These are phyloP conservation scores for Climacium dendroides DNA, from an alignment of 225 moss, liverwort and hornwort species.

Conservation along the genomic window DNA sequence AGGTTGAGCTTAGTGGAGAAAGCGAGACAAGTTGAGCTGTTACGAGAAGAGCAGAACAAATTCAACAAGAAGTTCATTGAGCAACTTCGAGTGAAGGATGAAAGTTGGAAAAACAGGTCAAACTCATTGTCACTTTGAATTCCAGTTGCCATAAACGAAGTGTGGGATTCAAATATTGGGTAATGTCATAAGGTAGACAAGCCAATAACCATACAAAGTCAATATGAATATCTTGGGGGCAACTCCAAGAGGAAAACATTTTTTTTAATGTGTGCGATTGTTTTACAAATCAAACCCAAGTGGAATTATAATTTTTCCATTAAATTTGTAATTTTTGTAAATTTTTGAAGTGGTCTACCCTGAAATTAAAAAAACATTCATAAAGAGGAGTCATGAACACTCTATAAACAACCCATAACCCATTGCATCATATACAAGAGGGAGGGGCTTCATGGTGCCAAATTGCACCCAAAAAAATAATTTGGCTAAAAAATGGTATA, in stretches of 20 bases:
- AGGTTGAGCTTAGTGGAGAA: slow-evolving; percentile 39
- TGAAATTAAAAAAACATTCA: background rate
- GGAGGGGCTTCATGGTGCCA: too few species aligned
- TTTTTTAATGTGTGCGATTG: too few species aligned
- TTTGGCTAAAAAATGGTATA: too few species aligned
- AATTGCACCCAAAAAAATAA: too few species aligned
- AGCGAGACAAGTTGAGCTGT: slow-evolving; percentile 56
- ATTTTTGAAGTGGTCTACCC: background rate
- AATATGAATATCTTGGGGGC: background rate
- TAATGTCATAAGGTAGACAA: background rate
- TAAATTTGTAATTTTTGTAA: background rate
- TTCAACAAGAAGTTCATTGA: slow-evolving; percentile 74
- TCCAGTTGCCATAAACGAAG: background rate
- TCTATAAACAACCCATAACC: background rate
- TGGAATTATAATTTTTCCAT: background rate
- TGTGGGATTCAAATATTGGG: background rate
- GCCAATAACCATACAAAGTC: background rate
- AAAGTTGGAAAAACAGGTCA: slow-evolving; percentile 67
- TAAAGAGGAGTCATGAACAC: background rate
- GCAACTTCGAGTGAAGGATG: slow-evolving; percentile 66
- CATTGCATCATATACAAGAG: too few species aligned
- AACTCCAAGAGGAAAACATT: background rate
- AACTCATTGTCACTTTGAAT: background rate
- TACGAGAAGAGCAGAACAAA: slow-evolving; percentile 60
- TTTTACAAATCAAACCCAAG: background rate